phyloP scores from a whole-genome alignment of 1,284 basidiomycete genomes.

The Ceratobasidium sp. region DNA sequence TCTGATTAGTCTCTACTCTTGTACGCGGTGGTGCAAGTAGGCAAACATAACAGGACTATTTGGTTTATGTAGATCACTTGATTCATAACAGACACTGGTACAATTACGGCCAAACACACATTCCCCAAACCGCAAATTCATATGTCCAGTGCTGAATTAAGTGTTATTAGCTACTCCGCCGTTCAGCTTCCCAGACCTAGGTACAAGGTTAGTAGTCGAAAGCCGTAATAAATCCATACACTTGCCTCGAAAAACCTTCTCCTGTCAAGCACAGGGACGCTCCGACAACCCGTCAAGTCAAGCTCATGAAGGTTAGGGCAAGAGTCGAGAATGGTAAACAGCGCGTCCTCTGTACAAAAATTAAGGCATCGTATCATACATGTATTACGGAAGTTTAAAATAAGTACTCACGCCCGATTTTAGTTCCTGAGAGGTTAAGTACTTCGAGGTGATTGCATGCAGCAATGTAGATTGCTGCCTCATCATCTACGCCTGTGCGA shows the following conservation, averaged over 20 bases:
- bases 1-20: too few species aligned
- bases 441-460: conserved; percentile 65
- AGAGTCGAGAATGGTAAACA: conserved; percentile 71
- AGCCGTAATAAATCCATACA: too few species aligned
- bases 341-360: conserved; percentile 63
- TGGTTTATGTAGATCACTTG: too few species aligned
- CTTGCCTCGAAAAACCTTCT: conserved; percentile 73
- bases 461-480: conserved; percentile 67
- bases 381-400: background rate
- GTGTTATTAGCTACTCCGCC: background rate
- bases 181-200: conserved; percentile 39
- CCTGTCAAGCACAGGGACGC: conserved; percentile 70
- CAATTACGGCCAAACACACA: too few species aligned
- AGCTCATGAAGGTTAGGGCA: conserved; percentile 68
- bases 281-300: conserved; percentile 76
- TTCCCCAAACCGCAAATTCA: too few species aligned
- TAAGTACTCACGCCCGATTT: conserved; percentile 66
- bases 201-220: background rate
- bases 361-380: background rate
- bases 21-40: too few species aligned
- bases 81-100: too few species aligned
- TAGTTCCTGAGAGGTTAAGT: conserved; percentile 71
- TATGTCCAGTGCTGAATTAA: too few species aligned
- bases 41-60: too few species aligned
- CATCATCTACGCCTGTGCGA: conserved; percentile 73